A percentile compares a stretch with the other conserved stretches of the same genome.
Evolutionary conservation across 2,329 filamentous ascomycete species (phyloP).

Genomic region (Mariannaea elegans): DNA sequence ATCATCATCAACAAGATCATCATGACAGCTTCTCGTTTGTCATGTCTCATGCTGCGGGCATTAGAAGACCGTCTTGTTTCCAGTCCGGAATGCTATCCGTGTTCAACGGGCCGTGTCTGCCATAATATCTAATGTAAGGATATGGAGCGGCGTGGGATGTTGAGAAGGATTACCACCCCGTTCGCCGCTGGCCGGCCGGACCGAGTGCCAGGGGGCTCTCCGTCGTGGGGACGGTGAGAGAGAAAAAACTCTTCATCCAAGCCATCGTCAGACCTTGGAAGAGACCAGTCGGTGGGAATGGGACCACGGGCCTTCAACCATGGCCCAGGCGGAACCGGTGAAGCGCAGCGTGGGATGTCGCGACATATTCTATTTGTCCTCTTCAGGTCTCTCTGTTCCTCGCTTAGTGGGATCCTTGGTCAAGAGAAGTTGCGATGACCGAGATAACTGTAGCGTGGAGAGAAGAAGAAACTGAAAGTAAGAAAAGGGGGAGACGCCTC

Average conservation of each 20-base stretch:
- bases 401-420: conserved; percentile 3
- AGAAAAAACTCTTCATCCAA: conserved; percentile 18
- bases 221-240: conserved; percentile 23
- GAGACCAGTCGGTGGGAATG: conserved; percentile 25
- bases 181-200: conserved; percentile 4
- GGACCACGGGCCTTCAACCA: conserved; percentile 24
- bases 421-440: background rate
- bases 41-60: conserved; percentile 15
- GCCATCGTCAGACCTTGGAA: conserved; percentile 21
- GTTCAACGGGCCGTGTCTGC: background rate
- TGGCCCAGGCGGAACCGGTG: conserved; percentile 8
- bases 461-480: background rate
- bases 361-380: conserved; percentile 23
- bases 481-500: conserved; percentile 1
- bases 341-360: conserved; percentile 14
- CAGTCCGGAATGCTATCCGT: too few relatives aligned
- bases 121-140: background rate
- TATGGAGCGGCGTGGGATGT: conserved; percentile 25
- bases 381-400: background rate
- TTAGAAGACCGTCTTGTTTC: too few relatives aligned
- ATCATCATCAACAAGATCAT: conserved; percentile 21
- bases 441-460: background rate
- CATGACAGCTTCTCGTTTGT: conserved; percentile 21
- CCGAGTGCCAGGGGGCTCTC: conserved; percentile 22
- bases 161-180: background rate